Evolutionary conservation across 1,284 basidiomycete genomes (phyloP).

Genomic region (Marasmius sp.): DNA sequence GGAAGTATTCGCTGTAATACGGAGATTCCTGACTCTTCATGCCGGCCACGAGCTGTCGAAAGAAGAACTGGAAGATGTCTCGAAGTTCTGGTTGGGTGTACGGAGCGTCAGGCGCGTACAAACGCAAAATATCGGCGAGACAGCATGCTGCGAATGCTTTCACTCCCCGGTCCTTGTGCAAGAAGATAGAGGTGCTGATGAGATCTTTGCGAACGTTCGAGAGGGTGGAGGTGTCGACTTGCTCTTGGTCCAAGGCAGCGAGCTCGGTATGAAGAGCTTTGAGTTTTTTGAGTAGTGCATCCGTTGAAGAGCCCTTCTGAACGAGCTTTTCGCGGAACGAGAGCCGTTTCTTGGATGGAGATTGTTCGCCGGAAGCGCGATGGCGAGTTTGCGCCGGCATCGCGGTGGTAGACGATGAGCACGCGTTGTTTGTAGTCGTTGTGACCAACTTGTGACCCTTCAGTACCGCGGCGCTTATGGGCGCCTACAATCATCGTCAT

Average conservation of each 20-base stretch:
- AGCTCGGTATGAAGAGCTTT: conserved; percentile 83
- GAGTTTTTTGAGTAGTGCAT: conserved; percentile 82
- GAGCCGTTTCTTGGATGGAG: conserved; percentile 57
- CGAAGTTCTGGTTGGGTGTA: conserved; percentile 86
- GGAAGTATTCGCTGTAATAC: conserved; percentile 90
- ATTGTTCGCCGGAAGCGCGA: conserved; percentile 31
- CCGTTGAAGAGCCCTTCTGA: conserved; percentile 68
- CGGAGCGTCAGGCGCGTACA: conserved; percentile 97
- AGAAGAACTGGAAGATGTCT: conserved; percentile 96
- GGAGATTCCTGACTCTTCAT: conserved; percentile 70
- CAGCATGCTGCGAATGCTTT: conserved; percentile 94
- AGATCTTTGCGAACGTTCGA: conserved; percentile 76
- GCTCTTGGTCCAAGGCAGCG: conserved; percentile 85
- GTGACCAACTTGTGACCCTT: neutral
- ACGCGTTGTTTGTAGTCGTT: conserved; percentile 44
- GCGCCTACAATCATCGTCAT: neutral
- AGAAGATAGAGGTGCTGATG: conserved; percentile 75
- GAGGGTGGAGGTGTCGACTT: conserved; percentile 75
- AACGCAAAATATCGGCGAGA: conserved; percentile 88
- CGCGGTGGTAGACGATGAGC: conserved; percentile 25
- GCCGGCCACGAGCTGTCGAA: conserved; percentile 76
- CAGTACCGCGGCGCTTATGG: neutral
- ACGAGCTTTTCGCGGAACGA: conserved; percentile 79
- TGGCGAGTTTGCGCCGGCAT: conserved; percentile 77
- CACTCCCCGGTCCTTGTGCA: conserved; percentile 94